Evolutionary conservation across 2,329 filamentous ascomycete genomes (phyloP), one percentile per base, ranked within the genome.

Genomic region (Sclerotinia sclerotiorum): DNA sequence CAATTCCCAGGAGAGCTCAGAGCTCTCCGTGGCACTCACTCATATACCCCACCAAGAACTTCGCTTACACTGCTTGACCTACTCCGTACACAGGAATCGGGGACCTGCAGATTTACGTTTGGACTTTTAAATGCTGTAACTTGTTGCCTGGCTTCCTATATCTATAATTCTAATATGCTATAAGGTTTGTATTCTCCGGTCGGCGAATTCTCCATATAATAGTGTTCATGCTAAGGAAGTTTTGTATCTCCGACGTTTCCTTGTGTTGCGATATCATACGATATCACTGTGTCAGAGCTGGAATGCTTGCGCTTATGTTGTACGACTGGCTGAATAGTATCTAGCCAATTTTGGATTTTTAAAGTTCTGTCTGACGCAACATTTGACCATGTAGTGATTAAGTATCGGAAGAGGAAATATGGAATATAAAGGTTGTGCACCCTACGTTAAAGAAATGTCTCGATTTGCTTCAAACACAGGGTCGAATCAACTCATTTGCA

Each of bases 131-230:
- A 17, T n/a, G 2, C 35, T 35, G 35, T 35, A 57, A 29, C 55
- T 42, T 49, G 44, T 46, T 48, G n/a, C 29, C 44, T 57, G 27
- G 8, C 48, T 54, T 54, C 6, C 42, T 42, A 60, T 46, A 35
- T n/a, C 17, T 32, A 27, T 48, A 48, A 49, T 11, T 27, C 10
- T 29, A 55, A 54, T 55, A 21, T 42, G 29, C 6, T 54, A 63
- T 65, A 65, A 60, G 29, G 29, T 67, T 61, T 44, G 44, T 67
- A 67, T 67, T 61, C 64, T 67, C 65, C 65, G 65, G 29, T 67
- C 65, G 65, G 65, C 65, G 55, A 61, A 44, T 67, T 67, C 29
- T 61, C 44, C 55, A 52, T 44, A 67, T 52, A 67, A 10, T 67
- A 27, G 13, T n/a, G 11, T 44, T 48, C 21, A 27, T 49, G n/a